These are phyloP conservation scores for Penicillium crustosum DNA, from an alignment of 2,329 filamentous ascomycete genomes.

Conservation along the genomic window DNA sequence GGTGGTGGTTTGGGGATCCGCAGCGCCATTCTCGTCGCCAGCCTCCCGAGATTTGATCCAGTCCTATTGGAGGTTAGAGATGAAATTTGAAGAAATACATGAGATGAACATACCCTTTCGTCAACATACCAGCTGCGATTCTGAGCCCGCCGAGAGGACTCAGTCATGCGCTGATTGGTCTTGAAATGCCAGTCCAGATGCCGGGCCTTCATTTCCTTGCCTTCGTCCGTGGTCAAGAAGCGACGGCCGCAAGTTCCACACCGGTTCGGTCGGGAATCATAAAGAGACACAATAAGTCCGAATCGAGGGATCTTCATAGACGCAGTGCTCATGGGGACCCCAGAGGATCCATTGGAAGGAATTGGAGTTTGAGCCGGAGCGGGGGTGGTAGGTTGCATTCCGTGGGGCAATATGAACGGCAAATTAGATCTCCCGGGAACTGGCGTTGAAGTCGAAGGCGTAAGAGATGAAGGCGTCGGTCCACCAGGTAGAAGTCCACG, in stretches of 20 bases:
- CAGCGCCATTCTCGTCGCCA: conserved; percentile 61
- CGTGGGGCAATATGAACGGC: conserved; percentile 43
- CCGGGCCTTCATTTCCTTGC: conserved; percentile 79
- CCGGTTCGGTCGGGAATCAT: conserved; percentile 78
- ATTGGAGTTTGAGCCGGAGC: conserved; percentile 34
- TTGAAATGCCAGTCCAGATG: conserved; percentile 99
- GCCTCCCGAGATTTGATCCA: conserved; percentile 86
- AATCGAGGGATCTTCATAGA: conserved; percentile 76
- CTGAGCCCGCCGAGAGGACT: conserved; percentile 80
- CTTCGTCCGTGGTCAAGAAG: conserved; percentile 74
- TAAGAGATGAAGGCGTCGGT: conserved; percentile 40
- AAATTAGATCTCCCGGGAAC: conserved; percentile 40
- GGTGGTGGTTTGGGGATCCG: conserved; percentile 42
- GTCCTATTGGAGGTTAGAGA: conserved; percentile 55
- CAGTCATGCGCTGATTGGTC: conserved; percentile 83
- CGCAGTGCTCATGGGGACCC: conserved; percentile 59
- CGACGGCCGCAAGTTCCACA: conserved; percentile 90
- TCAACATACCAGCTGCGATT: conserved; percentile 95
- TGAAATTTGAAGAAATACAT: not conserved
- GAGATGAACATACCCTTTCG: conserved; percentile 63
- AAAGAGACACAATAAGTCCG: conserved; percentile 70
- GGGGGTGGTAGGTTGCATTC: conserved; percentile 39
- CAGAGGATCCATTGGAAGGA: conserved; percentile 30
- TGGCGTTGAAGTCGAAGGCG: conserved; percentile 38
- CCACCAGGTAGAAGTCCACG: conserved; percentile 63